Evolutionary conservation across 1,284 basidiomycete genomes (phyloP), one percentile per base, ranked within the genome.

Genomic region (Schizophyllum amplum): DNA sequence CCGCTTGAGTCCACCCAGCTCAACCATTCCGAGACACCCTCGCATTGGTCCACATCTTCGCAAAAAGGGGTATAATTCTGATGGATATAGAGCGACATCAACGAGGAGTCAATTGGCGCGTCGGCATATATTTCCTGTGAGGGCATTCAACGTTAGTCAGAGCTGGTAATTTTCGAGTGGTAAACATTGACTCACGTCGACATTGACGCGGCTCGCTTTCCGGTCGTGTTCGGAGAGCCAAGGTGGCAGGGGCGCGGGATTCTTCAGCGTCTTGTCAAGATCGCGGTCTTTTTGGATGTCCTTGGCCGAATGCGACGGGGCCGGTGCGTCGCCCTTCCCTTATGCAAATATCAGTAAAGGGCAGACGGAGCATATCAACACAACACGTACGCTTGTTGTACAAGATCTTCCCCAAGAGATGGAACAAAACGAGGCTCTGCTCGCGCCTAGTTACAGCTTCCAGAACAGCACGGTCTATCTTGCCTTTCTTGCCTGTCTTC

Each of bases 311-410:
- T 80, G 74, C 17, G 78, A 83, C 1, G 78, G 61, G 54, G 69
- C 71, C 3, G 80, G 76, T 21, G 81, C 76, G 65, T 92, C 90
- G 2, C 81, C 83, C 68, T 89, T 90, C 4, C 90, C 90, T 92
- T n/a, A 26, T 25, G 42, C 57, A 27, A 5, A 47, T 26, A 57
- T 54, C 24, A 53, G 54, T 20, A 7, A 27, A 53, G 49, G 33
- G 15, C 17, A 25, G 48, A 25, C 42, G n/a, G 21, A 23, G 48
- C 2, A 22, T 24, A 57, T n/a, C n/a, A n/a, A n/a, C n/a, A n/a
- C n/a, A n/a, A n/a, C n/a, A 72, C 82, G 58, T 58, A 92, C 96
- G 83, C 71, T 98, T 99, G 71, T 97, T 98, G 70, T 96, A 99
- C 53, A 99, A 71, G 1, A 98, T 81, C 71, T 92, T 96, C 5